Percentiles rank a stretch among this genome's conserved stretches.
Conservation (phyloP, 2,329 filamentous ascomycete genomes). For the Spiromastix sp. region DNA sequence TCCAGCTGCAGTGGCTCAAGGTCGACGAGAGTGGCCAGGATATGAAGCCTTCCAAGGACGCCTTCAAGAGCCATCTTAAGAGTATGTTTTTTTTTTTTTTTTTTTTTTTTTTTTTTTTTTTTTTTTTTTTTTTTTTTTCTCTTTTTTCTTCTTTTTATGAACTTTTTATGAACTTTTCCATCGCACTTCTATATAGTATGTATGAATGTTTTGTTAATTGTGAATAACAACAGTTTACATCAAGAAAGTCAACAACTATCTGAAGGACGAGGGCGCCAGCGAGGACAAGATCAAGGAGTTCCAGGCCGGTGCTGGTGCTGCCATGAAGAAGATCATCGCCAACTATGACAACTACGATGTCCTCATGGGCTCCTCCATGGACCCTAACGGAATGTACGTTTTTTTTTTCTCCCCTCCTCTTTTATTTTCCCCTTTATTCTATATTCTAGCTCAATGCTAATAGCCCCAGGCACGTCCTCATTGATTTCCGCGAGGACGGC, state of each 20-base stretch:
- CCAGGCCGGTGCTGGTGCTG: conserved; percentile 62
- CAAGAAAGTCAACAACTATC: conserved; percentile 68
- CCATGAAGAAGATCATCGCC: conserved; percentile 73
- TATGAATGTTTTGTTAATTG: too few species aligned
- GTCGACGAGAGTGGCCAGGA: conserved; percentile 24
- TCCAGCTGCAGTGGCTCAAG: conserved; percentile 63
- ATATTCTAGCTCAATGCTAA: conserved; percentile 1
- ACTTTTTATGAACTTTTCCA: too few species aligned
- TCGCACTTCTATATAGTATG: too few species aligned
- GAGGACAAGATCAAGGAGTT: conserved; percentile 65
- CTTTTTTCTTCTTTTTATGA: too few species aligned
- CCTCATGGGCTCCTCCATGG: conserved; percentile 83
- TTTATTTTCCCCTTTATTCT: not conserved
- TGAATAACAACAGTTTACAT: conserved; percentile 70
- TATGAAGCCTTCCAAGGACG: conserved; percentile 60
- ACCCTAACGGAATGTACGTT: conserved; percentile 84
- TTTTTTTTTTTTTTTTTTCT: too few species aligned
- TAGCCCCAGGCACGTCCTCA: conserved; percentile 61
- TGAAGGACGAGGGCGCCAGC: conserved; percentile 52
- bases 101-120: too few species aligned
- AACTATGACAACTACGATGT: conserved; percentile 98
- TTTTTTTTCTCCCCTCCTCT: conserved; percentile 16
- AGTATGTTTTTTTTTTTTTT: conserved; percentile 49
- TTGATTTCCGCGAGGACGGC: conserved; percentile 97
- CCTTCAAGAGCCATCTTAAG: conserved; percentile 76